phyloP scores from a whole-genome alignment of 495 filamentous ascomycete genomes.

The Alectoria sarmentosa region DNA sequence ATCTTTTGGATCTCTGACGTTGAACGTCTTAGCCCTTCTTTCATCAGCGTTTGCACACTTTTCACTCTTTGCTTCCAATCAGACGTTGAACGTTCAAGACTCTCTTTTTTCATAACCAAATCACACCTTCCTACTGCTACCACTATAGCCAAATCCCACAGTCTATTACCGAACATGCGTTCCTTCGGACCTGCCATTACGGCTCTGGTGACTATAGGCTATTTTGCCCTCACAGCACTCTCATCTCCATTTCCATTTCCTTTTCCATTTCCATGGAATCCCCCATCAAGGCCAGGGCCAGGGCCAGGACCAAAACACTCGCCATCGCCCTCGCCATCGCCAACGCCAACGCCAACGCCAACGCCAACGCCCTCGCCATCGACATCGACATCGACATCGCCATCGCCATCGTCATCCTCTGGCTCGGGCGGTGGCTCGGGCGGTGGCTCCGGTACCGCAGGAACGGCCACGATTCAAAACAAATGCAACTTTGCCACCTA shows the following conservation, averaged over 20 bases:
- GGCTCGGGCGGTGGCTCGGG: not conserved
- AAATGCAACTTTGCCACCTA: slow-evolving; percentile 5
- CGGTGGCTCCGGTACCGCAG: not conserved
- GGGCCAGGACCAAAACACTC: not conserved
- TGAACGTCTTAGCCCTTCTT: not conserved
- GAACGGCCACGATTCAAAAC: not conserved
- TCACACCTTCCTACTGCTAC: not conserved
- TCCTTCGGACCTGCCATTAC: not conserved
- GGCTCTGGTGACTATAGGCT: not conserved
- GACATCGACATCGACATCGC: not conserved
- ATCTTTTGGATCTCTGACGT: not conserved
- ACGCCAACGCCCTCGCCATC: not conserved
- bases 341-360: not conserved
- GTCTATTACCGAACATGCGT: not conserved
- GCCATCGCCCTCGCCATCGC: not conserved
- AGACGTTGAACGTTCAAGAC: not conserved
- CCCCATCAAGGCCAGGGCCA: not conserved
- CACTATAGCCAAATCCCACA: not conserved
- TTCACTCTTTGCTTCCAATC: not conserved
- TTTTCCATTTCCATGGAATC: not conserved
- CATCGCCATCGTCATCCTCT: not conserved
- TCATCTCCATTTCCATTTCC: not conserved
- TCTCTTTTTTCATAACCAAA: not conserved
- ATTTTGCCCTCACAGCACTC: not conserved
- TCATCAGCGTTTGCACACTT: not conserved